Base-by-base conservation (phyloP, 192 early-diverging fungal species). In the Kickxella alabastrina region DNA sequence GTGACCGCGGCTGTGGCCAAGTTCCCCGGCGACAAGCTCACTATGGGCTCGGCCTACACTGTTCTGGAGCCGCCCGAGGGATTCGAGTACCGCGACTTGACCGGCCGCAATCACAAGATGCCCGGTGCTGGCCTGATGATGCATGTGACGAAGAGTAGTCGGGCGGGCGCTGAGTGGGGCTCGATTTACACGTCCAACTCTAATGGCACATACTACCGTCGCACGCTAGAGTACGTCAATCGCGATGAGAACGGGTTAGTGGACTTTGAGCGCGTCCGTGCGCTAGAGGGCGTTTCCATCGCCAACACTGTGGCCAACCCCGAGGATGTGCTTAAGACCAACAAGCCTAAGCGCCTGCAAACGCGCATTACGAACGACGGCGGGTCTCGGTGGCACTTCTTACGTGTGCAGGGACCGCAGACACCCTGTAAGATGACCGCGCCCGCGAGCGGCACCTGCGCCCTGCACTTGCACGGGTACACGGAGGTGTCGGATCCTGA, bases 151-250 rank as follows among this genome's bases (percentile, higher is more conserved):
- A 81, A 79, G 17, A 79, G 72, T 52, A 52, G 67, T 4, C 64
- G 65, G 19, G 43, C 64, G 18, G 81, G 81, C 0, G 65, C 58
- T 19, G 87, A 94, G 60, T 88, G 76, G 59, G 96, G 96, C 25
- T 85, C 75, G 8, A 72, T 99, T n/a, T 92, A 93, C 62, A 83
- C 85, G 17, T 96, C 94, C 44, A 90, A 94, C 68, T 87, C 86
- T 5, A 87, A 96, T 44, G 95, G 93, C 43, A 86, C 84, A 0
- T 92, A 81, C 53, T 97, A 83, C 64, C 83, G 83, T 8, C 57
- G 73, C 9, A 82, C 87, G 1, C 78, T 91, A 22, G 76, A 81
- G 36, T 57, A 85, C 28, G 85, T 90, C 13, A 92, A 94, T 62
- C 80, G 91, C 50, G 83, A 83, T 28, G 75, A 80, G 18, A 42